A percentile compares a stretch with the other conserved stretches of the same genome.
Conservation (phyloP, 2,329 filamentous ascomycete species). For the Colletotrichum sp. region DNA sequence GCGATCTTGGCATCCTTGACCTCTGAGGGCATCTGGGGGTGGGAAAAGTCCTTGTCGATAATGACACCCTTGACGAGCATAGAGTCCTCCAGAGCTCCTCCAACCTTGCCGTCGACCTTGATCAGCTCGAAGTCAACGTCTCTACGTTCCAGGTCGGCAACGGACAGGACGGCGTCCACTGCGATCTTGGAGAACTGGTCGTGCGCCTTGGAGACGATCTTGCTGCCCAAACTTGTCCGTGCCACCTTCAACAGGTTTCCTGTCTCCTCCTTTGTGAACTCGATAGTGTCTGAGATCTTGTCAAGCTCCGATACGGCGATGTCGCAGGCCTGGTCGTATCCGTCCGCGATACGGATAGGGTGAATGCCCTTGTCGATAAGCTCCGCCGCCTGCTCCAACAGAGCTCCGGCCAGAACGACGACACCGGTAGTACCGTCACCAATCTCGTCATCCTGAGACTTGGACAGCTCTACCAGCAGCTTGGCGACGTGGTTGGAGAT, state of each 20-base stretch:
- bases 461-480: conserved; percentile 93
- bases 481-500: conserved; percentile 98
- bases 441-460: conserved; percentile 98
- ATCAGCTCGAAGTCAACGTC: conserved; percentile 99
- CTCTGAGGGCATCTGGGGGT: conserved; percentile 98
- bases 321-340: conserved; percentile 97
- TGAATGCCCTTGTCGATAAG: conserved; percentile 99
- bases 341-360: conserved; percentile 97
- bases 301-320: conserved; percentile 94
- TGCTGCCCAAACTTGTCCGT: conserved; percentile 94
- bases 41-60: conserved; percentile 99
- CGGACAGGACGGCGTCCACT: conserved; percentile 94
- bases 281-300: conserved; percentile 88
- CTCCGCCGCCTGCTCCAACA: conserved; percentile 95
- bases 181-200: conserved; percentile 98
- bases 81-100: conserved; percentile 90
- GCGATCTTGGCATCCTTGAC: conserved; percentile 96
- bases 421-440: conserved; percentile 98
- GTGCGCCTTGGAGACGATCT: conserved; percentile 98
- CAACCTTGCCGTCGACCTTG: conserved; percentile 98
- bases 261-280: conserved; percentile 81
- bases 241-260: conserved; percentile 92
- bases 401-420: conserved; percentile 91
- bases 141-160: conserved; percentile 93
- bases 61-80: conserved; percentile 97